Percentiles rank a stretch among this genome's conserved stretches.
Evolutionary conservation across 306 rosid genomes (phyloP).

Genomic region (Styphnolobium japonicum): DNA sequence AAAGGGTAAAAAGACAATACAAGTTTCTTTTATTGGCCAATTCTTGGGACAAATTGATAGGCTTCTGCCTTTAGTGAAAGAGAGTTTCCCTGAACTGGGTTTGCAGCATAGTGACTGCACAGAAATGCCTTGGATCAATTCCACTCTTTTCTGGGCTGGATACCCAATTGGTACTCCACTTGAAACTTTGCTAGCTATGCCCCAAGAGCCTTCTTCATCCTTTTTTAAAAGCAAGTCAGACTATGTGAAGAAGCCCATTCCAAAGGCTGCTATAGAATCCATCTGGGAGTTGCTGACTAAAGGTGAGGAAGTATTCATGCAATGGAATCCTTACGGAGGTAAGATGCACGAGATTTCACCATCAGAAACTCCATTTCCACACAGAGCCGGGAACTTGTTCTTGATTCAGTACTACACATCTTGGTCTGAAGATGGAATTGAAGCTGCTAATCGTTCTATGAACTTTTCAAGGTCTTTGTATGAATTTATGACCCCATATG

Average conservation of each 20-base stretch:
- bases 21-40: constrained; percentile 26
- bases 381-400: constrained; percentile 41
- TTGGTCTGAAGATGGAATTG: constrained; percentile 9
- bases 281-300: constrained; percentile 22
- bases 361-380: constrained; percentile 36
- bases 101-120: constrained; percentile 31
- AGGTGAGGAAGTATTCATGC: background rate
- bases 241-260: constrained; percentile 28
- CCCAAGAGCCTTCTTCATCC: accelerated
- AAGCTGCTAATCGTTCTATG: background rate
- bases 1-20: background rate
- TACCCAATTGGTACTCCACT: constrained; percentile 11
- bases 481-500: constrained; percentile 18
- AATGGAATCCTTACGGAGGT: constrained; percentile 45
- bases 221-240: constrained; percentile 23
- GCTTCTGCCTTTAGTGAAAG: constrained; percentile 21
- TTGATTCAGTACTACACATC: background rate
- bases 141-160: background rate
- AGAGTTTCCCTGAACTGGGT: constrained; percentile 49
- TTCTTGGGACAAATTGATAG: constrained; percentile 31
- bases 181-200: background rate
- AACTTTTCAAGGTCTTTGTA: background rate
- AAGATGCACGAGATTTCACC: constrained; percentile 17
- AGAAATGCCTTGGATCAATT: constrained; percentile 45
- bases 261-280: background rate